phyloP scores from a whole-genome alignment of 1,139 yeast genomes.

The Yamadazyma taylorii region DNA sequence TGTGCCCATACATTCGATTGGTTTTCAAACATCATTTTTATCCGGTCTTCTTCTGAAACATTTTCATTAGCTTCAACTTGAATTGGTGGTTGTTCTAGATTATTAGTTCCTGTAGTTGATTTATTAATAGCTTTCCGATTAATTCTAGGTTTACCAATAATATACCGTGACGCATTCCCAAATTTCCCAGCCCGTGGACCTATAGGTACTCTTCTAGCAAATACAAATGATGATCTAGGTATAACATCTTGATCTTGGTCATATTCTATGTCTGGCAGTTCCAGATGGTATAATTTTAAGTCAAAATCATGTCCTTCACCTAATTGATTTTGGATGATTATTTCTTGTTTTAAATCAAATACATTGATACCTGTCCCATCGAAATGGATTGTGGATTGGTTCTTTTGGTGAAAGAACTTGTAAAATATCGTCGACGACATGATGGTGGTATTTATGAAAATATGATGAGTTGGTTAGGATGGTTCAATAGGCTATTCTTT shows the following conservation, averaged over 20 bases:
- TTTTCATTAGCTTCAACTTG: conserved; percentile 29
- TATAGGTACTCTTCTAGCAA: conserved; percentile 81
- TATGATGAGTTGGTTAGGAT: too few relatives aligned
- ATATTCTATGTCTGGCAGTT: conserved; percentile 75
- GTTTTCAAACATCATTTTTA: conserved; percentile 86
- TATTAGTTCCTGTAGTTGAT: conserved; percentile 20
- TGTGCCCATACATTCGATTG: conserved; percentile 94
- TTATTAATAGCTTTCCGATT: conserved; percentile 35
- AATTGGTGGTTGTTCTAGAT: conserved; percentile 7
- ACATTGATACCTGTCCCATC: conserved; percentile 97
- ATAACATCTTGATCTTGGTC: conserved; percentile 90
- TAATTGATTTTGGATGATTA: conserved; percentile 75
- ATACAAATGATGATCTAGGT: conserved; percentile 82
- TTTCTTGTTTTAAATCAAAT: conserved; percentile 90
- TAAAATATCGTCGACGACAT: conserved; percentile 94
- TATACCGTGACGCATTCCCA: conserved; percentile 72
- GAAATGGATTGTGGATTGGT: conserved; percentile 75
- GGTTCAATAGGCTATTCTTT: background rate
- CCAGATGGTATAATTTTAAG: conserved; percentile 58
- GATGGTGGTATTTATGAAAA: background rate
- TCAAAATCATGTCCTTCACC: conserved; percentile 87
- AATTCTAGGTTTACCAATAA: conserved; percentile 78
- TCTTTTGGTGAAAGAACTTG: conserved; percentile 81
- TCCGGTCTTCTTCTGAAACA: conserved; percentile 80
- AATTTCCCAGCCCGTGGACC: conserved; percentile 56